A percentile compares a stretch with the other conserved stretches of the same genome.
phyloP scores from a whole-genome alignment of 2,329 filamentous ascomycete genomes.

The Onygenales sp. region DNA sequence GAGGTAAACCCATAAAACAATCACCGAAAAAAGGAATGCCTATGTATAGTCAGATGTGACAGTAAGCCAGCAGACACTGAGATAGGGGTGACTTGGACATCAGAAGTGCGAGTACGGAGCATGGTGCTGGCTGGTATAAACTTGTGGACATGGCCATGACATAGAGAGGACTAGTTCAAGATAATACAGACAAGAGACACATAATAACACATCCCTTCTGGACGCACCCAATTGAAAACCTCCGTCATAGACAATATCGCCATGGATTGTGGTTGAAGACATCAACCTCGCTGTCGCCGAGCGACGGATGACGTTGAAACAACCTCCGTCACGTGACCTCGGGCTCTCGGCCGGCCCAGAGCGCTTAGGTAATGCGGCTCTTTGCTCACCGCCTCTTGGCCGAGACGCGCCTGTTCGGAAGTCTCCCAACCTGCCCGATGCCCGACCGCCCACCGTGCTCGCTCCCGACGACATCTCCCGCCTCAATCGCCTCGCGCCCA shows the following conservation, averaged over 20 bases:
- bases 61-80: no score
- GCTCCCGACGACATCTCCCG: not conserved
- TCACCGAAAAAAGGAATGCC: no score
- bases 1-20: no score
- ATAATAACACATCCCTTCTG: no score
- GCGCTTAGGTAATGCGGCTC: constrained; percentile 6
- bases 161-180: no score
- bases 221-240: no score
- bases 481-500: not conserved
- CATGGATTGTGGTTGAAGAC: no score
- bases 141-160: not conserved
- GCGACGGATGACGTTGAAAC: no score
- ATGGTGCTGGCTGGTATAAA: not conserved
- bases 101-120: not conserved
- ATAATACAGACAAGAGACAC: no score
- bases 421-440: not conserved
- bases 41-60: no score
- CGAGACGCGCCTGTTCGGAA: not conserved
- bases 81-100: not conserved
- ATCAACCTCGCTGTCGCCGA: not conserved
- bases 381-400: constrained; percentile 12
- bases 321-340: no score
- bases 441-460: not conserved
- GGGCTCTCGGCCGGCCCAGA: not conserved
- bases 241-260: no score